Percentiles rank a stretch among this genome's conserved stretches.
These are phyloP conservation scores for Lachnellula hyalina DNA, from an alignment of 2,329 filamentous ascomycete genomes.

Conservation along the genomic window DNA sequence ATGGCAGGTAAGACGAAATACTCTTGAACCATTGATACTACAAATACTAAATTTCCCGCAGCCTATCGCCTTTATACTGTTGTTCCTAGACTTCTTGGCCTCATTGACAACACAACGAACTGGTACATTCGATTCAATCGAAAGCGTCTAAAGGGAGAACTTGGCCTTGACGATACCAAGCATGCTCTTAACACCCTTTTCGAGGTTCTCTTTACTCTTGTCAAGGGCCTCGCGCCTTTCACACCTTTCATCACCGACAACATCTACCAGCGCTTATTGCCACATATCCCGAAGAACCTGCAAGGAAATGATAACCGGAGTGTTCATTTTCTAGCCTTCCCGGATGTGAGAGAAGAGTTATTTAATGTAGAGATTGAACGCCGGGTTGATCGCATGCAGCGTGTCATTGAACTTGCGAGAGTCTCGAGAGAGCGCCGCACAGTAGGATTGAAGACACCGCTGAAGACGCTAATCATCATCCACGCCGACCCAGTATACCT, in stretches of 20 bases:
- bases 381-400: slow-evolving; percentile 85
- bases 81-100: slow-evolving; percentile 71
- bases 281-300: slow-evolving; percentile 70
- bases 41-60: slow-evolving; percentile 22
- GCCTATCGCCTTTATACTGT: slow-evolving; percentile 84
- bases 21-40: background rate
- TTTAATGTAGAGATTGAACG: slow-evolving; percentile 85
- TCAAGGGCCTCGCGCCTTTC: slow-evolving; percentile 85
- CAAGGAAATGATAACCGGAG: slow-evolving; percentile 70
- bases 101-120: slow-evolving; percentile 96
- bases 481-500: slow-evolving; percentile 79
- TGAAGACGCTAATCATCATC: slow-evolving; percentile 86
- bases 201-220: slow-evolving; percentile 85
- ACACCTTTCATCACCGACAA: slow-evolving; percentile 93
- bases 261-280: slow-evolving; percentile 80
- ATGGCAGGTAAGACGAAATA: slow-evolving; percentile 63
- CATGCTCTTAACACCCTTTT: slow-evolving; percentile 93
- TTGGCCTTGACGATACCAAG: slow-evolving; percentile 77
- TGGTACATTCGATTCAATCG: slow-evolving; percentile 98
- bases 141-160: slow-evolving; percentile 83
- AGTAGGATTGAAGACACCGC: slow-evolving; percentile 82
- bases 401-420: slow-evolving; percentile 85
- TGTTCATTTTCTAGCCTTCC: slow-evolving; percentile 89
- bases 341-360: slow-evolving; percentile 79
- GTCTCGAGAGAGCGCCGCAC: slow-evolving; percentile 79